These are phyloP conservation scores for Massarina eburnea DNA, from an alignment of 2,329 filamentous ascomycete species.

Conservation along the genomic window DNA sequence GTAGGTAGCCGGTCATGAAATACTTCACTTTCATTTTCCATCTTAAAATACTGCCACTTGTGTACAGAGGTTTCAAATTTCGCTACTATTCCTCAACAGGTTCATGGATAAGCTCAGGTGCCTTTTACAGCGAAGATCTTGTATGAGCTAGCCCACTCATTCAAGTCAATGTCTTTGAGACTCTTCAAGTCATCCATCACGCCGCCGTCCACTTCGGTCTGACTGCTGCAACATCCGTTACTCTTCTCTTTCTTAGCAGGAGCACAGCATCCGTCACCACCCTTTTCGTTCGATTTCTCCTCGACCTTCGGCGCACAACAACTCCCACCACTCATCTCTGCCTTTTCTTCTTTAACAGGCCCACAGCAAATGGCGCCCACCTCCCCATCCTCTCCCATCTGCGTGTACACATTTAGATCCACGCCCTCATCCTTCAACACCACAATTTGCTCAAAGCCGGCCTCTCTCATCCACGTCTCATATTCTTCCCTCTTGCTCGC, in stretches of 20 bases:
- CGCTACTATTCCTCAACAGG: too few relatives aligned
- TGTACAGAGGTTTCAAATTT: background rate
- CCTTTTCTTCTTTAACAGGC: background rate
- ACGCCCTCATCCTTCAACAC: constrained; percentile 13
- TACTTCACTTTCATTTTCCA: background rate
- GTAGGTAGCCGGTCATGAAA: background rate
- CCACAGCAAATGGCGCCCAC: constrained; percentile 6
- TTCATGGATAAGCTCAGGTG: too few relatives aligned
- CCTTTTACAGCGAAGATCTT: constrained; percentile 55
- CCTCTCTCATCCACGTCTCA: constrained; percentile 52
- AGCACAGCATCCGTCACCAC: background rate
- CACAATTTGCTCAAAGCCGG: constrained; percentile 40
- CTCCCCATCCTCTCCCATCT: constrained; percentile 1
- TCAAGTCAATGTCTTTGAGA: constrained; percentile 37
- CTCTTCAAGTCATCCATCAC: constrained; percentile 14
- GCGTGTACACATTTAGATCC: constrained; percentile 19
- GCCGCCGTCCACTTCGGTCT: constrained; percentile 10
- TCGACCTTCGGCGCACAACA: constrained; percentile 3
- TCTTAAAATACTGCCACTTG: background rate
- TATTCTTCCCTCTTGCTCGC: constrained; percentile 58
- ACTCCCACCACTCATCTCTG: background rate
- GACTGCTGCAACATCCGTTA: constrained; percentile 8
- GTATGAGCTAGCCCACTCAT: constrained; percentile 42
- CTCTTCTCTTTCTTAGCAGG: background rate
- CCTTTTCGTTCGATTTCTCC: background rate